Conservation (phyloP, 768 basidiomycete species). For the Hygrophoropsis aurantiaca region DNA sequence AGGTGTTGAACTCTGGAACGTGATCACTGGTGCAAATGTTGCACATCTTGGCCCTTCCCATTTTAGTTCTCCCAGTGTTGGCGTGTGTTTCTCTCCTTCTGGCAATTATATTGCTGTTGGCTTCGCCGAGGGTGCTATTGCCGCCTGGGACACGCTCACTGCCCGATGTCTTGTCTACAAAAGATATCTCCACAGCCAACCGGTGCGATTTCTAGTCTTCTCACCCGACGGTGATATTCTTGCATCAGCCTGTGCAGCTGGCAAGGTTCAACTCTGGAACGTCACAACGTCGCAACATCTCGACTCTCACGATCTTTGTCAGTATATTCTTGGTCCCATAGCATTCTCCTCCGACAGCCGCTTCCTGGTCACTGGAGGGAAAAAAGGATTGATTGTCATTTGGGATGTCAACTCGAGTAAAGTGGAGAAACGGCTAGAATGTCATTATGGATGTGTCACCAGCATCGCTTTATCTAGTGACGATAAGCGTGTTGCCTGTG, state of each 20-base stretch:
- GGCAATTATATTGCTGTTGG: slow-evolving; percentile 18
- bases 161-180: slow-evolving; percentile 21
- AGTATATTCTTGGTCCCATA: slow-evolving; percentile 15
- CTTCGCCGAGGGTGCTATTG: slow-evolving; percentile 14
- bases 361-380: slow-evolving; percentile 19
- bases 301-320: slow-evolving; percentile 15
- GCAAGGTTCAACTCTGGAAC: slow-evolving; percentile 21
- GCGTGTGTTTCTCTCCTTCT: slow-evolving; percentile 18
- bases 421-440: slow-evolving; percentile 12
- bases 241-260: slow-evolving; percentile 18
- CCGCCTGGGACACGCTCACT: slow-evolving; percentile 18
- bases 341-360: slow-evolving; percentile 20
- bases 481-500: slow-evolving; percentile 13
- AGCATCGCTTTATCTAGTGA: slow-evolving; percentile 19
- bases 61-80: neutral
- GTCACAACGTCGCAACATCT: slow-evolving; percentile 11
- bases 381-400: slow-evolving; percentile 19
- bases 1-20: slow-evolving; percentile 21
- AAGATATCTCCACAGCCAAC: slow-evolving; percentile 9
- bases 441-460: slow-evolving; percentile 17
- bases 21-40: slow-evolving; percentile 15
- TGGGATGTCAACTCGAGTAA: slow-evolving; percentile 22
- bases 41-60: slow-evolving; percentile 12
- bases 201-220: slow-evolving; percentile 15
- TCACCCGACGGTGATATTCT: slow-evolving; percentile 11